Evolutionary conservation across 2,329 filamentous ascomycete species (phyloP), one percentile per base, ranked within the genome.

Genomic region (Fusarium poae): DNA sequence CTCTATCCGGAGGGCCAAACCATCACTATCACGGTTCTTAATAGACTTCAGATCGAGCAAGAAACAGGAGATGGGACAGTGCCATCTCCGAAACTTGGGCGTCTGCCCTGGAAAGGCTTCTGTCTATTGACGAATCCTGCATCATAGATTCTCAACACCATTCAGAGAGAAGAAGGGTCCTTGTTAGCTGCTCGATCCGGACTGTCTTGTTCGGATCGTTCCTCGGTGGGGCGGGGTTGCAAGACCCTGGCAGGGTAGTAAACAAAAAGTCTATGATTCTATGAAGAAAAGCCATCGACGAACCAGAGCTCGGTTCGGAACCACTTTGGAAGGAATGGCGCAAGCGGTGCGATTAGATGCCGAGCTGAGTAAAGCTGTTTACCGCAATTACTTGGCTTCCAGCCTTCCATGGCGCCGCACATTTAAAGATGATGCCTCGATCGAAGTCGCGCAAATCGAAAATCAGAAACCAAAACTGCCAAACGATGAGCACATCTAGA

Each of bases 311-410:
- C 64, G 46, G 48, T 45, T 64, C 43, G 57, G 68, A 53, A 63
- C 68, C 68, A 69, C 68, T 57, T 50, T 59, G 35, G 49, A 52
- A 46, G 57, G 60, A 43, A 71, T 71, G 68, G 68, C 68, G 68
- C 68, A 69, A 66, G 62, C 64, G 60, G 68, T 71, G 51, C 60
- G 65, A 71, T 63, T 67, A 46, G 52, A 66, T 71, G 68, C 57
- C 64, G 68, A 68, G 68, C 65, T 71, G 55, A 66, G 39, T 66
- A 69, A 71, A 65, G 54, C 42, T 32, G 43, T 34, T 49, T 44
- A 32, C 55, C 29, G 46, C 23, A 39, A 52, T 57, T 43, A 27
- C 43, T 53, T 62, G 54, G 65, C 44, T 43, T 25, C 6, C 27
- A 30, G 54, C 61, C 44, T 43, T 25, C 6, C 27, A 30, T 50